Conservation (phyloP, 352 stramenopile species). For the Globisporangium echinulatum region DNA sequence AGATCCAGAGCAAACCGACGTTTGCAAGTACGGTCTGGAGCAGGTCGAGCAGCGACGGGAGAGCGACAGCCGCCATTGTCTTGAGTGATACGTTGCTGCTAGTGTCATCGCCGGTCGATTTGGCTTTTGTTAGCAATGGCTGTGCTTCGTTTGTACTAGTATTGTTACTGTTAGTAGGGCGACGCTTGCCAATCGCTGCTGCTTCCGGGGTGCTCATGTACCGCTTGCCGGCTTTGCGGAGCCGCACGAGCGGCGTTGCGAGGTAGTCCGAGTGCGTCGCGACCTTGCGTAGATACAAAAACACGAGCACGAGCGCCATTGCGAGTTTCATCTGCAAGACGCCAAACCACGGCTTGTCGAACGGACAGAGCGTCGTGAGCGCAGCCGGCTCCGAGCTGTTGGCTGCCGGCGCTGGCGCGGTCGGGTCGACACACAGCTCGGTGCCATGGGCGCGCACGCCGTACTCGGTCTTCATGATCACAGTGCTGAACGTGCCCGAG, state of each 20-base stretch:
- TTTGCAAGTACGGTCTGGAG: constrained; percentile 85
- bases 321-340: constrained; percentile 84
- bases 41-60: constrained; percentile 76
- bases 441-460: constrained; percentile 46
- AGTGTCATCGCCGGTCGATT: not conserved
- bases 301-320: constrained; percentile 74
- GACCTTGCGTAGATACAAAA: constrained; percentile 60
- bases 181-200: constrained; percentile 32
- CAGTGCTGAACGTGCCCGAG: constrained; percentile 77
- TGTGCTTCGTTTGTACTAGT: constrained; percentile 5
- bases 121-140: constrained; percentile 1
- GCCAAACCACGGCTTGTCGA: constrained; percentile 84
- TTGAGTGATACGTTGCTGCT: constrained; percentile 20
- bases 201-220: constrained; percentile 54
- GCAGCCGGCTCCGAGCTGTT: constrained; percentile 9
- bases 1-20: constrained; percentile 83
- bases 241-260: constrained; percentile 54
- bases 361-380: constrained; percentile 57
- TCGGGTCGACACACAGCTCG: constrained; percentile 42
- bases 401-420: constrained; percentile 2
- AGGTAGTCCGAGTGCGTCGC: constrained; percentile 51
- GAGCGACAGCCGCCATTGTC: constrained; percentile 49
- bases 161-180: not conserved
- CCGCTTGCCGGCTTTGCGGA: constrained; percentile 55
- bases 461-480: constrained; percentile 86